Evolutionary conservation across 306 rosid genomes (phyloP), one percentile per base, ranked within the genome.

Genomic region (Ochetophila trinervis): DNA sequence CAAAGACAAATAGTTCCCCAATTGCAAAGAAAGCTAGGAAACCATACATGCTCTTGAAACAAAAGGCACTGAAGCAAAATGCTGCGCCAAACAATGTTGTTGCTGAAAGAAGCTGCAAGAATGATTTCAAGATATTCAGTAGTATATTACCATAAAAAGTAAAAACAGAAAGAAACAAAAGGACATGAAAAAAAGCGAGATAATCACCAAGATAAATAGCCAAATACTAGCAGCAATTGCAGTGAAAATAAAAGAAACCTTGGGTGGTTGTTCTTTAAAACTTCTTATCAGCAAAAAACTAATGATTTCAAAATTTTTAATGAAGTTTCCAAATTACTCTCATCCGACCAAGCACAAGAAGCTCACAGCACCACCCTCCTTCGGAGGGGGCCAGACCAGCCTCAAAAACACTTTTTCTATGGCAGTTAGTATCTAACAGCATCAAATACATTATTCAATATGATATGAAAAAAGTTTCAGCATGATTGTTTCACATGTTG

Each of bases 1-100:
- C 86, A 80, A 89, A 91, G 84, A 87, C 71, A 57, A 89, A 73
- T 21, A 91, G 71, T 80, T 91, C 95, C 30, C 98, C 98, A 17
- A 89, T 45, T 24, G 94, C 55, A 55, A 87, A 91, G 47, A 91
- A 61, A 48, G 57, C 90, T 35, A 91, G 71, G 79, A 91, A 91
- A 74, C 71, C 90, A 69, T 85, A 85, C 92, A 87, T 80, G 80
- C 71, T 85, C 80, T 69, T 82, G 76, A 81, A 87, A 74, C 86
- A 87, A 66, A 83, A 91, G 57, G 96, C 86, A 45, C 83, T 56
- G 11, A 89, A 85, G 76, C 82, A 87, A 82, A 85, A 85, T 63
- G 56, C 65, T 8, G 83, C 98, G 52, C 98, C 98, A 21, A 89
- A 4, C 48, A 85, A 68, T 19, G 95, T 89, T 57, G 91, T 37